phyloP scores from a whole-genome alignment of 2,329 filamentous ascomycete species.

The Monilinia laxa region DNA sequence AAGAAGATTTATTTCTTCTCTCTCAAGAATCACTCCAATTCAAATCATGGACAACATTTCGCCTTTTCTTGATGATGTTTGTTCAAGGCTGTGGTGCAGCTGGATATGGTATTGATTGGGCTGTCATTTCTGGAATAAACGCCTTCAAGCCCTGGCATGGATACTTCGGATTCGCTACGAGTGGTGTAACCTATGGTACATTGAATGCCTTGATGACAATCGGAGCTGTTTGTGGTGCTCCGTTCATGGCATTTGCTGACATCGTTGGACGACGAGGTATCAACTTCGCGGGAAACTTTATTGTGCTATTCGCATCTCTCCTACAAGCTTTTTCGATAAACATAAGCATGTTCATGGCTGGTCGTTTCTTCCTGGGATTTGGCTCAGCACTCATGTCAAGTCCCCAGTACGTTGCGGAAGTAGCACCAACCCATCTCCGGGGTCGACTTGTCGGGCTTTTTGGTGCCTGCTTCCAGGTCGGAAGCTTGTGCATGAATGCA shows the following conservation, averaged over 20 bases:
- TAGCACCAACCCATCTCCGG: slow-evolving; percentile 49
- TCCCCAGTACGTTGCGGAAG: slow-evolving; percentile 50
- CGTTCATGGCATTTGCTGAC: slow-evolving; percentile 51
- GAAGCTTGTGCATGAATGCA: slow-evolving; percentile 44
- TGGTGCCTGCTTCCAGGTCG: slow-evolving; percentile 46
- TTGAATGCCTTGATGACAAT: slow-evolving; percentile 51
- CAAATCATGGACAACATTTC: slow-evolving; percentile 45
- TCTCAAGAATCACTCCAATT: slow-evolving; percentile 45
- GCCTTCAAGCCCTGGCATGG: slow-evolving; percentile 45
- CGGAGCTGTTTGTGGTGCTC: slow-evolving; percentile 49
- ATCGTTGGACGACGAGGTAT: slow-evolving; percentile 52
- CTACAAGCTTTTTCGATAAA: slow-evolving; percentile 31
- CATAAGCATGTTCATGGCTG: slow-evolving; percentile 34
- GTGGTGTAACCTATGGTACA: slow-evolving; percentile 42
- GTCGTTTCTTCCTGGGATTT: slow-evolving; percentile 35
- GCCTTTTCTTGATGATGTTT: slow-evolving; percentile 46
- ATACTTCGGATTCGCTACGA: slow-evolving; percentile 46
- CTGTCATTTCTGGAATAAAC: slow-evolving; percentile 50
- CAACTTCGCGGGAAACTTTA: slow-evolving; percentile 48
- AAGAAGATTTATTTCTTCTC: slow-evolving; percentile 47
- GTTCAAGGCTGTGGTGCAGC: slow-evolving; percentile 49
- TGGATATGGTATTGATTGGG: slow-evolving; percentile 48
- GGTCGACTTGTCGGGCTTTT: slow-evolving; percentile 50
- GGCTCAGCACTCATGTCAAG: slow-evolving; percentile 32
- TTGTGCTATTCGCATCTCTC: slow-evolving; percentile 47